A percentile compares a stretch with the other conserved stretches of the same genome.
phyloP scores from a whole-genome alignment of 345 rosid genomes.

The Eucalyptus pauciflora region DNA sequence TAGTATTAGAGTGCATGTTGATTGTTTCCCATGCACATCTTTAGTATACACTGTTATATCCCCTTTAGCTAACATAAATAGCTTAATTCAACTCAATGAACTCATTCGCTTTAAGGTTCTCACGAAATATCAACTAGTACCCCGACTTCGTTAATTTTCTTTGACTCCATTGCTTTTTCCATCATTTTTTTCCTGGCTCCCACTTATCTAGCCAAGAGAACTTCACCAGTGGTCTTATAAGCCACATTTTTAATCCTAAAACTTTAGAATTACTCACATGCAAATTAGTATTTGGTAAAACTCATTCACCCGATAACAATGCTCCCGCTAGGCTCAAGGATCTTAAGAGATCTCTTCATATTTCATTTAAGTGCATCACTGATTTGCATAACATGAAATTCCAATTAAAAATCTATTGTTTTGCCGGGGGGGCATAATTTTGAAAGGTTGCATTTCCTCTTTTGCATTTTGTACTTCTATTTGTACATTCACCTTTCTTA shows the following conservation, averaged over 20 bases:
- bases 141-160: not conserved
- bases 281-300: not conserved
- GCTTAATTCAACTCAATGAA: not conserved
- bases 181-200: not conserved
- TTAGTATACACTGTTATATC: not conserved
- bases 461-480: not conserved
- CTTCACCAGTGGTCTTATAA: not conserved
- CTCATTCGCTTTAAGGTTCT: not conserved
- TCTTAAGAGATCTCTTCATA: not conserved
- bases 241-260: not conserved
- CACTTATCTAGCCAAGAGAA: not conserved
- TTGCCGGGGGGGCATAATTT: not conserved
- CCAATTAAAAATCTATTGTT: not conserved
- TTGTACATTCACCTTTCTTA: not conserved
- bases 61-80: not conserved
- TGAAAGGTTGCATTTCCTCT: not conserved
- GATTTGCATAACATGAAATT: not conserved
- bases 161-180: not conserved
- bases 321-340: not conserved
- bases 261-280: not conserved
- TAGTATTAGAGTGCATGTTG: not conserved
- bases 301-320: not conserved
- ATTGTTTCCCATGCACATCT: not conserved
- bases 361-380: not conserved
- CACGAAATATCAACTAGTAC: not conserved